phyloP scores from a whole-genome alignment of 2,329 filamentous ascomycete genomes.

The Fusarium mangiferae region DNA sequence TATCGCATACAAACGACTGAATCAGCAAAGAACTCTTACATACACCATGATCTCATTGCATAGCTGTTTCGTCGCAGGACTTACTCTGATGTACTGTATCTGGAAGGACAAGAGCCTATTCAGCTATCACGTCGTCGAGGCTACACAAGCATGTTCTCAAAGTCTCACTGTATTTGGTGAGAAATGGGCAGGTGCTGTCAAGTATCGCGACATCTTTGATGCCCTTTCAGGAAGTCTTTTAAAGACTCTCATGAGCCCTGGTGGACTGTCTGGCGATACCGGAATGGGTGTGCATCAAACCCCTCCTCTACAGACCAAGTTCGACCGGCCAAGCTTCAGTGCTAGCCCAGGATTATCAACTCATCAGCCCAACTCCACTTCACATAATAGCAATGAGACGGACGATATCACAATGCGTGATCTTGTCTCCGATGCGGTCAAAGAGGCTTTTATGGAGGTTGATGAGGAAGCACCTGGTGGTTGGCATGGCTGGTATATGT shows the following conservation, averaged over 20 bases:
- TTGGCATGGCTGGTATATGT: not conserved
- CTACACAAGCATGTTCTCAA: not conserved
- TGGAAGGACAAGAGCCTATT: not conserved
- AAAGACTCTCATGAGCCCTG: not conserved
- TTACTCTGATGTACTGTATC: not conserved
- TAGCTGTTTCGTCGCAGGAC: not conserved
- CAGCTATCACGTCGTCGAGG: not conserved
- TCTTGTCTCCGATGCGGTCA: not conserved
- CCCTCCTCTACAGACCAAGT: not conserved
- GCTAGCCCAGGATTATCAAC: not conserved
- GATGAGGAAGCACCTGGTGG: not conserved
- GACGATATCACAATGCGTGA: not conserved
- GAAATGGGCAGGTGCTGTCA: not conserved
- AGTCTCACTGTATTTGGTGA: not conserved
- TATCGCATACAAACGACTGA: not conserved
- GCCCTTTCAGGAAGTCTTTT: not conserved
- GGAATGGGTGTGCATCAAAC: not conserved
- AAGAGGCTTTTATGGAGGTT: not conserved
- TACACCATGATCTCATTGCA: not conserved
- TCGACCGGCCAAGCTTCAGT: not conserved
- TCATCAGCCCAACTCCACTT: not conserved
- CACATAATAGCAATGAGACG: accelerated
- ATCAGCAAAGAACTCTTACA: not conserved
- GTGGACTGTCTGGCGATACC: not conserved
- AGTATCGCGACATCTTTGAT: not conserved